Evolutionary conservation across 257 asterid genomes (phyloP).

Genomic region (Solanum tarijense): DNA sequence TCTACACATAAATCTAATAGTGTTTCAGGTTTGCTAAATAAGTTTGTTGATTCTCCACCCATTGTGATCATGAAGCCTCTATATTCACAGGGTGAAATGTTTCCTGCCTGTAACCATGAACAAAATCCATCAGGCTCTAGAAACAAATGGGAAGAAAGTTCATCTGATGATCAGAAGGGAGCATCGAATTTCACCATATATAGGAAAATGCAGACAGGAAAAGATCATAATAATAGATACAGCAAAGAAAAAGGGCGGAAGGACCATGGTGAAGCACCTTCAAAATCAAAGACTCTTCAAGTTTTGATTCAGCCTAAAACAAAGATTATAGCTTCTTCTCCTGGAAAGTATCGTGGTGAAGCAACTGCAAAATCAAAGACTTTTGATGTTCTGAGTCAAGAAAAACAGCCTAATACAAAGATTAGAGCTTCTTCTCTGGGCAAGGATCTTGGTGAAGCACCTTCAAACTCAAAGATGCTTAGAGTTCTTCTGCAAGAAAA

Average conservation of each 20-base stretch:
- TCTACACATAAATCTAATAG: constrained; percentile 10
- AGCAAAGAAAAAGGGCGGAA: not conserved
- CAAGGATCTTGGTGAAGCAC: not conserved
- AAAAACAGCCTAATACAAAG: not conserved
- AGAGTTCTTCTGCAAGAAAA: not conserved
- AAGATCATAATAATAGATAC: not conserved
- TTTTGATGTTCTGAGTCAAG: not conserved
- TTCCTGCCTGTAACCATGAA: not conserved
- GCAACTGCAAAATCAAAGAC: not conserved
- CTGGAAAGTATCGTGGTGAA: not conserved
- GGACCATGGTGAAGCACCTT: not conserved
- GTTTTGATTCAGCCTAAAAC: not conserved
- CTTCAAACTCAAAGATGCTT: not conserved
- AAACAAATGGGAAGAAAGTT: not conserved
- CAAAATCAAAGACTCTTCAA: not conserved
- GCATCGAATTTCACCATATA: not conserved
- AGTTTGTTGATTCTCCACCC: constrained; percentile 30
- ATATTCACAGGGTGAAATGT: not conserved
- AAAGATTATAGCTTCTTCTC: not conserved
- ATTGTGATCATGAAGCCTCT: constrained; percentile 1
- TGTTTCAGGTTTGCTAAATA: constrained; percentile 12
- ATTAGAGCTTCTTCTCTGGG: not conserved
- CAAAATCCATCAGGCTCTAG: not conserved
- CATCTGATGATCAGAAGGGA: not conserved
- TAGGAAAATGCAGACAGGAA: not conserved